These are phyloP conservation scores for Annulohypoxylon bovei DNA, from an alignment of 495 filamentous ascomycete species.

Conservation along the genomic window DNA sequence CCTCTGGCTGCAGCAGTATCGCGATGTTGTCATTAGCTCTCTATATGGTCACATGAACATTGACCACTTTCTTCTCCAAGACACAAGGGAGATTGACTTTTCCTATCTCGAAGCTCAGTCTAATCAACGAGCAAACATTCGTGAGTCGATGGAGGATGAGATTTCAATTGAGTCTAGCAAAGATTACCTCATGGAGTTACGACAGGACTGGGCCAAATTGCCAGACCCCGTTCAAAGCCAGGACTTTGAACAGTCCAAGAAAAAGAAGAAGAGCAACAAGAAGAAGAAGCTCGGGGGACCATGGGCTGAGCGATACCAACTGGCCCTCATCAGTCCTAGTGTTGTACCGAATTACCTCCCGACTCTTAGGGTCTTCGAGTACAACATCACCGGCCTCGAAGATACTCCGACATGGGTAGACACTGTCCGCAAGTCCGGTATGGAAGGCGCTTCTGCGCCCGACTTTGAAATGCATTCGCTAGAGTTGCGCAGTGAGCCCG, in stretches of 20 bases:
- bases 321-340: constrained; percentile 82
- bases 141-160: constrained; percentile 60
- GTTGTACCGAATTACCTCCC: constrained; percentile 95
- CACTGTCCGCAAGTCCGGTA: constrained; percentile 12
- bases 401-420: constrained; percentile 58
- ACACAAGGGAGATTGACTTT: constrained; percentile 77
- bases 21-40: constrained; percentile 83
- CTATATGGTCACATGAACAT: constrained; percentile 98
- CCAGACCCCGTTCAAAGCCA: constrained; percentile 63
- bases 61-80: constrained; percentile 95
- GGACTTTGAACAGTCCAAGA: constrained; percentile 45
- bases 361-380: constrained; percentile 85
- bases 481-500: constrained; percentile 34
- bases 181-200: constrained; percentile 82
- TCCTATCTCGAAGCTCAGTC: constrained; percentile 57
- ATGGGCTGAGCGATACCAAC: constrained; percentile 85
- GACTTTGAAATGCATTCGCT: constrained; percentile 27
- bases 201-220: constrained; percentile 78
- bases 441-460: not conserved
- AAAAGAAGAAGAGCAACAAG: constrained; percentile 54
- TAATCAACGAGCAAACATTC: constrained; percentile 34
- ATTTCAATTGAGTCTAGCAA: constrained; percentile 71
- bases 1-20: constrained; percentile 86
- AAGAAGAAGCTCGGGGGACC: constrained; percentile 73
- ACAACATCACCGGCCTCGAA: constrained; percentile 88